These are phyloP conservation scores for Pichia sp. DNA, from an alignment of 1,139 yeast genomes.

Conservation along the genomic window DNA sequence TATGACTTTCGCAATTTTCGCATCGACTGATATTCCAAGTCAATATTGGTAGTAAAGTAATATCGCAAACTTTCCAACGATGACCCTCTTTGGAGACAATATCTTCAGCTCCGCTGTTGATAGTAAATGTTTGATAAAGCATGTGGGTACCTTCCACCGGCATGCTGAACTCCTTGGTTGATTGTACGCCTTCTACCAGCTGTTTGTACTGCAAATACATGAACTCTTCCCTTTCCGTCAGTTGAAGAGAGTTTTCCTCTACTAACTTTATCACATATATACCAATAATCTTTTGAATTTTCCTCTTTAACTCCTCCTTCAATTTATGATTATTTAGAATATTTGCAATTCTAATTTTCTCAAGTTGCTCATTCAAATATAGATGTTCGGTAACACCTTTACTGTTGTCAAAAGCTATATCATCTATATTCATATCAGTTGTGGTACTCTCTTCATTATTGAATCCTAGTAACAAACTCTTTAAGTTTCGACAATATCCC, in stretches of 20 bases:
- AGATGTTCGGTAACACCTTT: background rate
- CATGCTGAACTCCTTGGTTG: conserved; percentile 5
- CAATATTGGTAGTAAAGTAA: conserved; percentile 22
- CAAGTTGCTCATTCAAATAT: background rate
- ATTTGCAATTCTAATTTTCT: no score
- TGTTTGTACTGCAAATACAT: conserved; percentile 15
- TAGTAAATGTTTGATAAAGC: background rate
- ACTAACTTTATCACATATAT: background rate
- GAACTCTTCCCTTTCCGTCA: conserved; percentile 14
- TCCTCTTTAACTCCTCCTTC: background rate
- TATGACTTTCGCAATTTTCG: conserved; percentile 12
- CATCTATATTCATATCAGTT: background rate
- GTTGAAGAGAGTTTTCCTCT: background rate
- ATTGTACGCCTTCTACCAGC: conserved; percentile 4
- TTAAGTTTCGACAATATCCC: conserved; percentile 5
- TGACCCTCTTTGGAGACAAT: conserved; percentile 11
- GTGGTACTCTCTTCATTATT: background rate
- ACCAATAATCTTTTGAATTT: background rate
- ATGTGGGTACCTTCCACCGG: conserved; percentile 5
- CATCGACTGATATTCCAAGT: conserved; percentile 15
- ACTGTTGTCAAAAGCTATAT: background rate
- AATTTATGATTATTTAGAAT: no score
- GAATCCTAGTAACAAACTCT: background rate
- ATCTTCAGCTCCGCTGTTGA: background rate
- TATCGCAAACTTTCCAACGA: conserved; percentile 17